Evolutionary conservation across 371 early-diverging fungal genomes (phyloP), one percentile per base, ranked within the genome.

Genomic region (Chytridium lagenaria): DNA sequence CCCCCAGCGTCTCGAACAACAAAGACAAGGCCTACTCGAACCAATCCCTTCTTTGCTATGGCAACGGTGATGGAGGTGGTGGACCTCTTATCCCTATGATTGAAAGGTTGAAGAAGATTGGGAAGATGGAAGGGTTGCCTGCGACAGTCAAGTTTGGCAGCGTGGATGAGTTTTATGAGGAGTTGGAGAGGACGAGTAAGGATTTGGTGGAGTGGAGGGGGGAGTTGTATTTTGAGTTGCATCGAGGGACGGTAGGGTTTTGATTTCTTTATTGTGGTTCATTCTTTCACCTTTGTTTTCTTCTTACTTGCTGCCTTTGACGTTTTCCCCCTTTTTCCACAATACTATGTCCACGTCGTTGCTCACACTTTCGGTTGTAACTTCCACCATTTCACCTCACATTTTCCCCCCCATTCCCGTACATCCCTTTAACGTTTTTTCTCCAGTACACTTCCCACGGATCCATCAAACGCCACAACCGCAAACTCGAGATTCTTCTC

Each of bases 61-160:
- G 98, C 33, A 90, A 96, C 79, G 99, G 99, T 40, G 99, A 98
- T 81, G 99, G 99, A 59, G 99, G 98, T 7, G 97, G 81, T 76
- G 98, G 98, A 0, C 97, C 98, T 0, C 85, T 91, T 0, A 83
- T 87, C 16, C 90, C 84, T 39, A 96, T 96, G 97, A 55, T 85
- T 39, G 95, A 96, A 79, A 88, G 98, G 64, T 72, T 97, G 39
- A 59, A 82, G 10, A 87, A 94, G 31, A 78, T 98, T 83, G 81
- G 85, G 38, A 83, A 92, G 68, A 84, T 94, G 37, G 91, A 89
- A 85, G 92, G 93, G 87, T 67, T 97, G 91, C 50, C 84, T 90
- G 68, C 95, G 92, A 34, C 83, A 15, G 89, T 93, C 67, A 83
- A 90, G 44, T 87, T 88, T 65, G 92, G 93, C n/a, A 82, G 88